Percentiles rank a stretch among this genome's conserved stretches.
Evolutionary conservation across 768 basidiomycete genomes (phyloP).

Genomic region (Panaeolus cyanescens): DNA sequence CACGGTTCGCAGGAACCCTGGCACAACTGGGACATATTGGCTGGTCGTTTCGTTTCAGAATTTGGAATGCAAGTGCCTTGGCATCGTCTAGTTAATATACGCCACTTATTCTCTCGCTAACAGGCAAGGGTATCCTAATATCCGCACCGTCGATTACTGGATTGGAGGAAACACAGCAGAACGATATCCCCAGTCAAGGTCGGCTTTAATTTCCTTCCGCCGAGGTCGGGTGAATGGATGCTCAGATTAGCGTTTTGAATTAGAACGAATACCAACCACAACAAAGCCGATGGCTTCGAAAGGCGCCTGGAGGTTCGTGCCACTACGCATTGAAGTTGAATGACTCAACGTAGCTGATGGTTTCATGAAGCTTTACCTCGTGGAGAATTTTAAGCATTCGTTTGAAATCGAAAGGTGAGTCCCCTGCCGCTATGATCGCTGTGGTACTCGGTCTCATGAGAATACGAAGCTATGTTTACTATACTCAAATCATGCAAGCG

Average conservation of each 20-base stretch:
- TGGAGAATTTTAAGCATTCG: slow-evolving; percentile 91
- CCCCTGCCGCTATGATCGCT: background rate
- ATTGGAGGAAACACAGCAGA: slow-evolving; percentile 73
- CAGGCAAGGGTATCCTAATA: slow-evolving; percentile 89
- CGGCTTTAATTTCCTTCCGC: slow-evolving; percentile 5
- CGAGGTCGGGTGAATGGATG: background rate
- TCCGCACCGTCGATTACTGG: slow-evolving; percentile 89
- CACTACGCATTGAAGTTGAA: background rate
- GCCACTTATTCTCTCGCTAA: background rate
- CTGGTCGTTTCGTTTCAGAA: slow-evolving; percentile 93
- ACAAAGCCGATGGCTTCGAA: slow-evolving; percentile 90
- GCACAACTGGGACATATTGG: slow-evolving; percentile 90
- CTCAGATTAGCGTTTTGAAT: background rate
- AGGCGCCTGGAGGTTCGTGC: slow-evolving; percentile 69
- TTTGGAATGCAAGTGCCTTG: slow-evolving; percentile 75
- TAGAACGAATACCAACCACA: slow-evolving; percentile 78
- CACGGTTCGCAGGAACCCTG: slow-evolving; percentile 92
- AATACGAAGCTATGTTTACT: slow-evolving; percentile 76
- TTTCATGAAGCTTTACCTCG: slow-evolving; percentile 69
- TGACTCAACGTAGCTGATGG: background rate
- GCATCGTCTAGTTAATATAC: background rate
- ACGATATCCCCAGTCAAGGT: slow-evolving; percentile 88
- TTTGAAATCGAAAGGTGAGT: slow-evolving; percentile 83
- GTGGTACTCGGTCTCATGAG: background rate
- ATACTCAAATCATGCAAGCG: slow-evolving; percentile 96